Evolutionary conservation across 2,329 filamentous ascomycete species (phyloP).

Genomic region (Monilinia fructigena): DNA sequence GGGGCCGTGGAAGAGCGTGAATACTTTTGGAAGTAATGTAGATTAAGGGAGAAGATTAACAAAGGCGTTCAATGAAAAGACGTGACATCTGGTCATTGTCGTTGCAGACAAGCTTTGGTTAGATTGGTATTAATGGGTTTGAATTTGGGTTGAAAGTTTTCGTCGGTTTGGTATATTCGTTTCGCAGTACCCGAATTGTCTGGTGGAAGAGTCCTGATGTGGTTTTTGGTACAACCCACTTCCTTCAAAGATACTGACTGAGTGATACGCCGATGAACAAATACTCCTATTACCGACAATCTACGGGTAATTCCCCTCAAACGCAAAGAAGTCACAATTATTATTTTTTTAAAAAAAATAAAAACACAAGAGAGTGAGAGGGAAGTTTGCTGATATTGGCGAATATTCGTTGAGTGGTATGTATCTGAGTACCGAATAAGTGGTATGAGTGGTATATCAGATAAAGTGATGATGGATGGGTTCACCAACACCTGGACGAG

Average conservation of each 20-base stretch:
- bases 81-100: constrained; percentile 43
- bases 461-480: too few species aligned
- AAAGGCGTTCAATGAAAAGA: constrained; percentile 40
- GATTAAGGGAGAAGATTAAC: constrained; percentile 42
- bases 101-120: constrained; percentile 34
- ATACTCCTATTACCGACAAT: constrained; percentile 20
- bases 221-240: constrained; percentile 23
- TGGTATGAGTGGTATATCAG: too few species aligned
- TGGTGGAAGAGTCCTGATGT: constrained; percentile 16
- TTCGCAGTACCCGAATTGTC: constrained; percentile 14
- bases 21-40: constrained; percentile 32
- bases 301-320: not conserved
- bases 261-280: constrained; percentile 1
- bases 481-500: too few species aligned
- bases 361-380: not conserved
- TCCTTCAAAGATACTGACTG: constrained; percentile 19
- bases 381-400: not conserved
- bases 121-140: not conserved
- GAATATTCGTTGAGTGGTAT: not conserved
- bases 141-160: not conserved
- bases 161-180: constrained; percentile 11
- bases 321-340: not conserved
- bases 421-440: too few species aligned
- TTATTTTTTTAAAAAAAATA: not conserved
- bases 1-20: constrained; percentile 31